Percentiles rank a stretch among this genome's conserved stretches.
Conservation (phyloP, 306 rosid genomes). For the Prunus davidiana region DNA sequence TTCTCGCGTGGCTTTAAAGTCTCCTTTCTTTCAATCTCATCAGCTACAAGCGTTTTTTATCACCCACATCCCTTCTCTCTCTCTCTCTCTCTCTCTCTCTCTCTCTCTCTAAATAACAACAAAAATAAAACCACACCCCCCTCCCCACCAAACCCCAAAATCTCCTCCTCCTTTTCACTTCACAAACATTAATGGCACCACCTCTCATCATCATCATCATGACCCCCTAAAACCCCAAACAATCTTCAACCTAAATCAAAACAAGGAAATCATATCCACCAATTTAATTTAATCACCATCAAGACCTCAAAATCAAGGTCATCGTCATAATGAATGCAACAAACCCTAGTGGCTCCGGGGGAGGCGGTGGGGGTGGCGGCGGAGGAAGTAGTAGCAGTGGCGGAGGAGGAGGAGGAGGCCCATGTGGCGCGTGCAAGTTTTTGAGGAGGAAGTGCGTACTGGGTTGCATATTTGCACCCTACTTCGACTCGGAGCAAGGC, state of each 20-base stretch:
- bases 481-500: conserved; percentile 92
- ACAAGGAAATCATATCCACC: background rate
- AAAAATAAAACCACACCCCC: conserved; percentile 38
- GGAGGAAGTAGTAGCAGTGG: conserved; percentile 17
- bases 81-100: background rate
- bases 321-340: conserved; percentile 49
- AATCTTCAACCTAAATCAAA: background rate
- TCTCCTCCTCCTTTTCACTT: background rate
- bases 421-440: conserved; percentile 95
- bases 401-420: conserved; percentile 39
- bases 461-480: conserved; percentile 88
- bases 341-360: conserved; percentile 36
- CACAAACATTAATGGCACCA: conserved; percentile 11
- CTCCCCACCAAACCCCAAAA: conserved; percentile 54
- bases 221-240: too few relatives aligned
- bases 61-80: background rate
- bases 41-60: conserved; percentile 10
- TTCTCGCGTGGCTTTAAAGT: conserved; percentile 93
- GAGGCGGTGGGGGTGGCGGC: background rate
- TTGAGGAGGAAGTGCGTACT: conserved; percentile 73
- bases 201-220: background rate
- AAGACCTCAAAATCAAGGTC: too few relatives aligned
- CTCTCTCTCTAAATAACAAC: conserved; percentile 10
- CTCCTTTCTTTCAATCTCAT: conserved; percentile 30
- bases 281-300: background rate